phyloP scores from a whole-genome alignment of 805 yeast species.

The Monosporozyma servazzii region DNA sequence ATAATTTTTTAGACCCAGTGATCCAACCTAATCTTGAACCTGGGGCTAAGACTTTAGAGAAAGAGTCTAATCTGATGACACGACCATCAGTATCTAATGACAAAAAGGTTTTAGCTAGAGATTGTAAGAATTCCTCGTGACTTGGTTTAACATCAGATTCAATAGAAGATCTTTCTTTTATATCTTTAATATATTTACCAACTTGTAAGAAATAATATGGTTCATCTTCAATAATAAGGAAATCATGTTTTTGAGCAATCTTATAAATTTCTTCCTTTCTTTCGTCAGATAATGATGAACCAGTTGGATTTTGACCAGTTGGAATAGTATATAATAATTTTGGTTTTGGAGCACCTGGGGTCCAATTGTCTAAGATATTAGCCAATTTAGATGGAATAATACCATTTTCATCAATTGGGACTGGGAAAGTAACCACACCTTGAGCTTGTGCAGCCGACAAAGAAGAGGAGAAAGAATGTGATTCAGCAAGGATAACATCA shows the following conservation, averaged over 20 bases:
- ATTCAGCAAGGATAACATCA: conserved; percentile 78
- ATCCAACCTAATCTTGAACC: conserved; percentile 88
- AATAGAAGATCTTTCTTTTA: conserved; percentile 24
- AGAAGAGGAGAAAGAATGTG: conserved; percentile 75
- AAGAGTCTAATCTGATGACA: conserved; percentile 80
- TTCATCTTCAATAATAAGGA: conserved; percentile 86
- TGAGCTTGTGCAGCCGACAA: conserved; percentile 71
- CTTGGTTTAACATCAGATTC: conserved; percentile 17
- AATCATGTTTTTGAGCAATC: conserved; percentile 76
- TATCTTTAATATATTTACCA: conserved; percentile 57
- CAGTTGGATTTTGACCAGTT: conserved; percentile 98
- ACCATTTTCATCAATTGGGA: conserved; percentile 72
- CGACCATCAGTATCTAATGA: conserved; percentile 79
- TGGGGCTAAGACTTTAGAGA: conserved; percentile 87
- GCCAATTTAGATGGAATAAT: conserved; percentile 65
- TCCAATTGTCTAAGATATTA: conserved; percentile 58
- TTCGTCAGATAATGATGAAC: conserved; percentile 67
- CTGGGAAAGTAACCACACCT: conserved; percentile 60
- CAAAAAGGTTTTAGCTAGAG: conserved; percentile 67
- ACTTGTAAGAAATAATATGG: conserved; percentile 96
- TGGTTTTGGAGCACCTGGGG: conserved; percentile 55
- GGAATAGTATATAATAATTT: conserved; percentile 82
- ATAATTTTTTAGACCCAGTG: conserved; percentile 54
- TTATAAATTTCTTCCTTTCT: conserved; percentile 72
- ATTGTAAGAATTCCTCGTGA: conserved; percentile 58